Conservation (phyloP, 1,139 yeast genomes). For the Pichia sp. region DNA sequence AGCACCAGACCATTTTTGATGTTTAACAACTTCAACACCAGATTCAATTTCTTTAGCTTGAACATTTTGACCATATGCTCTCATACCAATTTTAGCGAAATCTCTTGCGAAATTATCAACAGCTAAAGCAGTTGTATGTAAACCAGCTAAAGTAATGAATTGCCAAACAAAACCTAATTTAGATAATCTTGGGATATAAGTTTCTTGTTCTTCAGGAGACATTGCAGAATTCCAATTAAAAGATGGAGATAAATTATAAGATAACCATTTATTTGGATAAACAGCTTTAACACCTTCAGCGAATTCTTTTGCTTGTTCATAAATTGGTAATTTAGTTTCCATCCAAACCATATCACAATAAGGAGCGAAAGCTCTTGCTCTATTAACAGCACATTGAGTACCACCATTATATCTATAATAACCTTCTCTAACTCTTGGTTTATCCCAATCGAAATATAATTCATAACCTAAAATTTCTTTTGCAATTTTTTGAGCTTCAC, state of each 20-base stretch:
- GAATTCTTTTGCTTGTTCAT: slow-evolving; percentile 87
- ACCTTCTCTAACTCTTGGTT: slow-evolving; percentile 94
- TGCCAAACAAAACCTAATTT: slow-evolving; percentile 96
- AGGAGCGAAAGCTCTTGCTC: slow-evolving; percentile 95
- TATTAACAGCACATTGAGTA: slow-evolving; percentile 94
- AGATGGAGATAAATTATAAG: slow-evolving; percentile 93
- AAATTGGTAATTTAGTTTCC: slow-evolving; percentile 97
- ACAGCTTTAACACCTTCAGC: slow-evolving; percentile 82
- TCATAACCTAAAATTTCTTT: slow-evolving; percentile 75
- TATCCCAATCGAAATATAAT: slow-evolving; percentile 91
- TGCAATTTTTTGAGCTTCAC: slow-evolving; percentile 77
- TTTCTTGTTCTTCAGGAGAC: slow-evolving; percentile 81
- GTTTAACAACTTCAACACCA: slow-evolving; percentile 94
- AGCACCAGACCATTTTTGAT: slow-evolving; percentile 99
- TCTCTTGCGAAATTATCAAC: slow-evolving; percentile 79
- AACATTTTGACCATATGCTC: slow-evolving; percentile 83
- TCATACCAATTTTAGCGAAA: slow-evolving; percentile 83
- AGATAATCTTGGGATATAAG: slow-evolving; percentile 83
- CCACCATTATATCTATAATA: slow-evolving; percentile 96
- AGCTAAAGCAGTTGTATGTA: slow-evolving; percentile 93
- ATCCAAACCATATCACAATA: slow-evolving; percentile 97
- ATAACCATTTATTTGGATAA: slow-evolving; percentile 89
- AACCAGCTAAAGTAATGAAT: slow-evolving; percentile 94
- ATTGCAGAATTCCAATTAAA: slow-evolving; percentile 98
- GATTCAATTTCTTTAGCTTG: slow-evolving; percentile 85